Base-by-base conservation (phyloP, 2,329 filamentous ascomycete genomes). In the Beauveria varroae region DNA sequence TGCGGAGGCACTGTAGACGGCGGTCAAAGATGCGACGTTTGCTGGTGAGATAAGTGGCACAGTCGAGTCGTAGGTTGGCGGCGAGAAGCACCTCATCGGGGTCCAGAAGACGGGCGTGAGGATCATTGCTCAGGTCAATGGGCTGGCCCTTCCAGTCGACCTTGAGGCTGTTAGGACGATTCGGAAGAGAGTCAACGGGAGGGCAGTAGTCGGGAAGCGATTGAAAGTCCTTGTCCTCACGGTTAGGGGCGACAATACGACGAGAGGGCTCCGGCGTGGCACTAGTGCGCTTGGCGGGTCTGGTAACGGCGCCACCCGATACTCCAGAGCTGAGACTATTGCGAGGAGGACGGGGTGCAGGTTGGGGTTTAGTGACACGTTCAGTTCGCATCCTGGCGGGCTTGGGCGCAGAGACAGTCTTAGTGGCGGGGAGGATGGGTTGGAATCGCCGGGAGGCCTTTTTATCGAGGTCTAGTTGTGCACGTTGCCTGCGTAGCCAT, bases 11-110 rank as follows among this genome's bases (percentile, higher is more conserved):
- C 56, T 88, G 84, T 40, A 93, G 82, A 46, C 90, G 86, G 55
- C 86, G 86, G 60, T 88, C 80, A 73, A 98, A 98, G 70, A 98
- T 93, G 63, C 92, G 88, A 62, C 93, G 87, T 81, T 97, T 98
- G 79, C 90, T 95, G 63, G 90, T 93, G 26, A 98, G 81, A 70
- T 97, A 98, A 14, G 89, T 93, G 20, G 90, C 90, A 72, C 90
- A 93, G 66, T 90, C 90, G 40, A 98, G 84, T 60, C 92, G 86
- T 34, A 97, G 82, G 54, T 86, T 90, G 51, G 89, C 86, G 12
- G 92, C 92, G 34, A 96, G 81, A 20, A 80, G 78, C 34, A 93
- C 70, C 76, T 98, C 93, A 63, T 92, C 88, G 6, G 86, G 83
- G 71, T 95, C 90, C 47, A 97, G 84, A 44, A 91, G 78, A 61